Conservation (phyloP, 2,329 filamentous ascomycete species). For the Cordyceps militaris region DNA sequence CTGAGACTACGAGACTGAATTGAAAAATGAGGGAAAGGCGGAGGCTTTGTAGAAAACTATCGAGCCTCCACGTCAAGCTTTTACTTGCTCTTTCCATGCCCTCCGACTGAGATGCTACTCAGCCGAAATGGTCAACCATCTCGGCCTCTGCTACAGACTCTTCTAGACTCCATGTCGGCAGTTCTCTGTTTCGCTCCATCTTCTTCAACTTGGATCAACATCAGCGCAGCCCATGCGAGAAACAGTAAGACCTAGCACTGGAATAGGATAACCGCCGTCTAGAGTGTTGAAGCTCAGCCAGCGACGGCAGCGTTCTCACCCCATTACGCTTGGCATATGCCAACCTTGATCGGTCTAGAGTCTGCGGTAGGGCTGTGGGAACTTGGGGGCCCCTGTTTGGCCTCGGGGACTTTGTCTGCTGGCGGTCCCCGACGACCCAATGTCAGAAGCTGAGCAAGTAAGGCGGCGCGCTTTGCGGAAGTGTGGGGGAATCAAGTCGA, state of each 20-base stretch:
- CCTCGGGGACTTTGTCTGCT: background rate
- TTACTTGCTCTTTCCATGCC: background rate
- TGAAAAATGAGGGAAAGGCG: background rate
- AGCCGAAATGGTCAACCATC: background rate
- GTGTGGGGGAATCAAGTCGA: too few species aligned
- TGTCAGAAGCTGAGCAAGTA: background rate
- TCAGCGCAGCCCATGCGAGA: background rate
- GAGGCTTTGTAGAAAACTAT: background rate
- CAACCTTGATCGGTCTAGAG: background rate
- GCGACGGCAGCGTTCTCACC: background rate
- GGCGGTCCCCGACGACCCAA: background rate
- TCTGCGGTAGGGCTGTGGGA: background rate
- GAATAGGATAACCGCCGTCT: background rate
- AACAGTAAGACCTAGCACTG: background rate
- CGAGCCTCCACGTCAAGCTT: background rate
- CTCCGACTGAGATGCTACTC: background rate
- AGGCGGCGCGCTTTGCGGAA: too few species aligned
- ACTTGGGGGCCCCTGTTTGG: background rate
- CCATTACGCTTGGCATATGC: background rate
- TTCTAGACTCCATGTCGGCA: background rate
- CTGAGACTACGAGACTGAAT: background rate
- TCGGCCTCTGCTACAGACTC: background rate
- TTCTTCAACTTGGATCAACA: background rate
- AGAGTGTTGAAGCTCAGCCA: background rate
- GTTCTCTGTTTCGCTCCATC: background rate